Conservation (phyloP, 1,139 yeast genomes). For the Debaryomycetaceae sp. region DNA sequence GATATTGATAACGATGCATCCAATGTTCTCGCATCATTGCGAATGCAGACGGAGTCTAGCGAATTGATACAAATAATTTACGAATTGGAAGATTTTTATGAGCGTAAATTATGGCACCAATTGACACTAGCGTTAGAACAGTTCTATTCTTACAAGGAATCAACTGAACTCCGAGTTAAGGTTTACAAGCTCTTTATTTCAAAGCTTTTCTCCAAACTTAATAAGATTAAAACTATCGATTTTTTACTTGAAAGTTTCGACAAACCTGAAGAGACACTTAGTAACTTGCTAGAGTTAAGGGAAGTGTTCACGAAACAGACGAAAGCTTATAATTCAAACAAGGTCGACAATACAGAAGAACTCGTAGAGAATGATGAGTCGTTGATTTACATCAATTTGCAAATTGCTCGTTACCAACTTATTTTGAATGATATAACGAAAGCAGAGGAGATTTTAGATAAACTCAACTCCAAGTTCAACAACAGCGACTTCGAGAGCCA, state of each 20-base stretch:
- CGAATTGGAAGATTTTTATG: constrained; percentile 82
- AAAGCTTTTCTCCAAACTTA: constrained; percentile 66
- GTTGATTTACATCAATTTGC: constrained; percentile 65
- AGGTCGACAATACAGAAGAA: constrained; percentile 31
- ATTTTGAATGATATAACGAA: constrained; percentile 54
- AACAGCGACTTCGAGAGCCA: constrained; percentile 38
- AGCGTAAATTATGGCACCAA: constrained; percentile 77
- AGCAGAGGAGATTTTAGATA: constrained; percentile 69
- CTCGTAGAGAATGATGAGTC: constrained; percentile 40
- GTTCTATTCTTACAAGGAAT: constrained; percentile 51
- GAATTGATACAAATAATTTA: constrained; percentile 62
- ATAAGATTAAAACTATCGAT: constrained; percentile 74
- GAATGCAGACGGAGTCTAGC: constrained; percentile 66
- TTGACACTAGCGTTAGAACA: constrained; percentile 67
- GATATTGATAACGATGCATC: constrained; percentile 48
- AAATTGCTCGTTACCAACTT: constrained; percentile 71
- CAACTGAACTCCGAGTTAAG: constrained; percentile 56
- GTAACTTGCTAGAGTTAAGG: constrained; percentile 53
- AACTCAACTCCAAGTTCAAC: constrained; percentile 57
- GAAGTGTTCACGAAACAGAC: constrained; percentile 42
- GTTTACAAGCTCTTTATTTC: constrained; percentile 71
- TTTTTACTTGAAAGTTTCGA: constrained; percentile 58
- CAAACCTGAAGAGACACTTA: constrained; percentile 47
- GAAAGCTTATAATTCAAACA: constrained; percentile 22
- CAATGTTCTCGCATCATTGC: constrained; percentile 65